Conservation (phyloP, 2,329 filamentous ascomycete species). For the Dactylellina parvicollis region DNA sequence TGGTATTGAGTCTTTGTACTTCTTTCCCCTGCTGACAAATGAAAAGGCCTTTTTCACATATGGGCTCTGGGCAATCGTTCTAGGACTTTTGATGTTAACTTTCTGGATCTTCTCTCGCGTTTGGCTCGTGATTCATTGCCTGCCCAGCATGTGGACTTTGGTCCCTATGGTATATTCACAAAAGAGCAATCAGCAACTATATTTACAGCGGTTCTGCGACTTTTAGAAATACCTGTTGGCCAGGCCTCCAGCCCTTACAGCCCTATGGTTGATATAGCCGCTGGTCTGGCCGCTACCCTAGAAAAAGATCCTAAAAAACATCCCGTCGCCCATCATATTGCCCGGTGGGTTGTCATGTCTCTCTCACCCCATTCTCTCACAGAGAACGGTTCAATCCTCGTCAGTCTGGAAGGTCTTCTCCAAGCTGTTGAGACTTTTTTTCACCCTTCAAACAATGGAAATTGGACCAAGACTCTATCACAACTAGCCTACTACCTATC, state of each 20-base stretch:
- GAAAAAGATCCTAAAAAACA: slow-evolving; percentile 95
- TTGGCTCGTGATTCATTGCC: slow-evolving; percentile 83
- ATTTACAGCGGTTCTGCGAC: slow-evolving; percentile 86
- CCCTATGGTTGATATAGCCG: slow-evolving; percentile 78
- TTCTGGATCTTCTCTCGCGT: slow-evolving; percentile 88
- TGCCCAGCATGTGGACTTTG: slow-evolving; percentile 79
- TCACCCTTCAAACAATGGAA: slow-evolving; percentile 93
- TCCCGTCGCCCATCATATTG: slow-evolving; percentile 89
- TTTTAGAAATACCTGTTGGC: slow-evolving; percentile 95
- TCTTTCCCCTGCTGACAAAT: slow-evolving; percentile 10
- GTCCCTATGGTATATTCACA: slow-evolving; percentile 88
- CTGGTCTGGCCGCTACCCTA: slow-evolving; percentile 83
- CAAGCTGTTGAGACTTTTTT: slow-evolving; percentile 98
- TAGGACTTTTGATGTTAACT: slow-evolving; percentile 83
- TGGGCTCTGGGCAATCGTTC: slow-evolving; percentile 95
- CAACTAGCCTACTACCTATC: slow-evolving; percentile 92
- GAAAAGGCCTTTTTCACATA: slow-evolving; percentile 80
- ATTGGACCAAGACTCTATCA: slow-evolving; percentile 87
- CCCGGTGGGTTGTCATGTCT: slow-evolving; percentile 91
- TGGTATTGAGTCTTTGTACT: not conserved
- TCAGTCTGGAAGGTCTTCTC: slow-evolving; percentile 87
- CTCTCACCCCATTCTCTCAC: slow-evolving; percentile 84
- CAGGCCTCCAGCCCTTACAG: slow-evolving; percentile 95
- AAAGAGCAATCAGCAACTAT: slow-evolving; percentile 90
- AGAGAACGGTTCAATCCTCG: slow-evolving; percentile 79